Evolutionary conservation across 306 rosid species (phyloP), one percentile per base, ranked within the genome.

Genomic region (Inga leiocalycina): DNA sequence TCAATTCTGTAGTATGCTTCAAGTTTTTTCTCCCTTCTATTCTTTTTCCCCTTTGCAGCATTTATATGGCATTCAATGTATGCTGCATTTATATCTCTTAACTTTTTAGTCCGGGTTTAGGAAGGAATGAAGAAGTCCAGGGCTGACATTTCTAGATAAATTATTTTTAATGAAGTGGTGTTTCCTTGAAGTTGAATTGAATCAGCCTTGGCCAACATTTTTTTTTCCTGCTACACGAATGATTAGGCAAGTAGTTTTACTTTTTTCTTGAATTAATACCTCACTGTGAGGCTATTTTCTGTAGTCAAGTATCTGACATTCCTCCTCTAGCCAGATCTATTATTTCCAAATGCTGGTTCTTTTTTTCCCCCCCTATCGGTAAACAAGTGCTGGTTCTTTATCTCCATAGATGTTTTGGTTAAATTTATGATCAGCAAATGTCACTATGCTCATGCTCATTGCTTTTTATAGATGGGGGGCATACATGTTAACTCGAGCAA

Each of bases 1-100:
- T 43, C 56, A 74, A 45, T 71, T 81, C 72, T 72, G 71, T 71
- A 65, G 77, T n/a, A 41, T 6, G 77, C 72, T 54, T 82, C 51
- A 64, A 27, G 24, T 75, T 82, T 56, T 20, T 35, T 9, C 51
- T 17, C 11, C 79, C 19, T 56, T 56, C 2, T 16, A 34, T 37
- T 7, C 43, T 78, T 74, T 72, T 52, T 61, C 69, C 15, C 10
- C 17, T n/a, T 20, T 27, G 68, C 79, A 39, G 35, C 34, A 19
- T 66, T 37, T n/a, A 22, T 57, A 13, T 45, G 74, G 41, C 43
- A 48, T 7, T 68, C 51, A 45, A 83, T 30, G 65, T 44, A 52
- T 64, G 48, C 57, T 78, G 48, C 56, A 10, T 76, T 20, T 49
- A 39, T 70, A 27, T 70, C 32, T 27, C 27, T 17, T 41, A 64